Evolutionary conservation across 108 stramenopile genomes (phyloP).

Genomic region (Craspedostauros australis): DNA sequence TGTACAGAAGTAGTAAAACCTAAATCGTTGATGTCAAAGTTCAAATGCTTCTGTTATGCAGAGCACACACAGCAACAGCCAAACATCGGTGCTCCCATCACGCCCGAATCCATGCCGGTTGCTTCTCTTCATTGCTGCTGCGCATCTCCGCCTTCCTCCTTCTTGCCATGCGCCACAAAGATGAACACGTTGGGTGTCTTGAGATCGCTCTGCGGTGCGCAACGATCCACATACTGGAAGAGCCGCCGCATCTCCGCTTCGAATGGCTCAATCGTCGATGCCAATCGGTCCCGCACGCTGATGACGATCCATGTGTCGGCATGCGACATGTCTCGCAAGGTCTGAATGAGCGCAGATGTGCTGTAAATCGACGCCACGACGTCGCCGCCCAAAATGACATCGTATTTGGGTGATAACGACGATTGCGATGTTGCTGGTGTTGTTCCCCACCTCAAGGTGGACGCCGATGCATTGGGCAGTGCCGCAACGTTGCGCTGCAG

Average conservation of each 20-base stretch:
- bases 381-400: conserved; percentile 74
- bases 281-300: conserved; percentile 49
- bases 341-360: conserved; percentile 54
- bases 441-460: conserved; percentile 58
- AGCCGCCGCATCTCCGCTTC: conserved; percentile 39
- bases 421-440: conserved; percentile 13
- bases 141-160: no score
- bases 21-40: no score
- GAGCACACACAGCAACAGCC: no score
- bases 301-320: conserved; percentile 51
- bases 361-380: conserved; percentile 75
- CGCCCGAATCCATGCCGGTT: no score
- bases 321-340: conserved; percentile 48
- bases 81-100: no score
- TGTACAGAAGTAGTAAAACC: no score
- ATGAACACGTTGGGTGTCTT: conserved; percentile 64
- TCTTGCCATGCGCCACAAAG: conserved; percentile 32
- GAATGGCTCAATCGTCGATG: conserved; percentile 46
- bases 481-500: conserved; percentile 39
- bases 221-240: conserved; percentile 37
- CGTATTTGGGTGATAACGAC: conserved; percentile 25
- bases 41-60: no score
- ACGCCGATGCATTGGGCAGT: conserved; percentile 22
- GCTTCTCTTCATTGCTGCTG: no score
- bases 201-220: conserved; percentile 33